These are phyloP conservation scores for Fagus crenata DNA, from an alignment of 306 rosid species.

Conservation along the genomic window DNA sequence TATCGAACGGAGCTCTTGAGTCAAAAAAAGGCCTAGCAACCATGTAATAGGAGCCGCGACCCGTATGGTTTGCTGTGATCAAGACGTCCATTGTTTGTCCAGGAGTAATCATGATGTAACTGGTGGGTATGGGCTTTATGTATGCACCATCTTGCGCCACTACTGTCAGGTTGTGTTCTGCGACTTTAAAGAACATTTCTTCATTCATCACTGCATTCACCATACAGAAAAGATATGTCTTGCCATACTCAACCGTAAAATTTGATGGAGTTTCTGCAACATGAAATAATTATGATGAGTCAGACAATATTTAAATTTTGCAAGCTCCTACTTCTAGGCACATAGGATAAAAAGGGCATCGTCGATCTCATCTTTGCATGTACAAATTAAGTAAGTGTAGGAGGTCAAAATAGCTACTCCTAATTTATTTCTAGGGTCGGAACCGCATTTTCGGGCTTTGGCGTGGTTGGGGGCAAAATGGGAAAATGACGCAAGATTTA, in stretches of 20 bases:
- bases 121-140: slow-evolving; percentile 26
- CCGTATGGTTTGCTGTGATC: slow-evolving; percentile 28
- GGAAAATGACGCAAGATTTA: too few relatives aligned
- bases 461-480: too few relatives aligned
- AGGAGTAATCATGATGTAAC: slow-evolving; percentile 34
- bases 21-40: slow-evolving; percentile 32
- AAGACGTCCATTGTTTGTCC: slow-evolving; percentile 44
- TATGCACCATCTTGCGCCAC: slow-evolving; percentile 33
- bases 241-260: slow-evolving; percentile 8
- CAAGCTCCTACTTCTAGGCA: neutral
- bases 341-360: too few relatives aligned
- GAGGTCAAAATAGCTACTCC: too few relatives aligned
- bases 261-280: slow-evolving; percentile 19
- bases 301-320: slow-evolving; percentile 15
- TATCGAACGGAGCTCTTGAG: neutral
- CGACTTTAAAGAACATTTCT: slow-evolving; percentile 31
- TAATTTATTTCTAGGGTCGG: too few relatives aligned
- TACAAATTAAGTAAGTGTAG: too few relatives aligned
- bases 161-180: slow-evolving; percentile 29
- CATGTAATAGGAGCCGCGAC: slow-evolving; percentile 30
- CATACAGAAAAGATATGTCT: slow-evolving; percentile 31
- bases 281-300: neutral
- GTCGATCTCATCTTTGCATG: too few relatives aligned
- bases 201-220: slow-evolving; percentile 34
- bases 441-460: too few relatives aligned